A percentile compares a stretch with the other conserved stretches of the same genome.
phyloP scores from a whole-genome alignment of 768 basidiomycete genomes.

The Boletus sensibilis region DNA sequence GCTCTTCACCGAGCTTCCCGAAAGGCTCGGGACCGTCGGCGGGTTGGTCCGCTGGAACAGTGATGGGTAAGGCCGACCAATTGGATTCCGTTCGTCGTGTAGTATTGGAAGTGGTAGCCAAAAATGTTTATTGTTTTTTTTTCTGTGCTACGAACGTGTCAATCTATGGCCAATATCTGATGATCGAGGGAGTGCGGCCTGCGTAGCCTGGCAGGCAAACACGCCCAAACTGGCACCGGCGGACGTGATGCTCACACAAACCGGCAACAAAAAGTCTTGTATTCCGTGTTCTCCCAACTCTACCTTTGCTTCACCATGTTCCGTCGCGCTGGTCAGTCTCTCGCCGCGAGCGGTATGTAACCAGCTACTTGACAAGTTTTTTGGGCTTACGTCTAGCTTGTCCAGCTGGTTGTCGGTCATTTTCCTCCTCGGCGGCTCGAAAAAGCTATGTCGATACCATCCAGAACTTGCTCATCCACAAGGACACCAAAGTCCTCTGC shows the following conservation, averaged over 20 bases:
- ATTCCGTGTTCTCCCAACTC: slow-evolving; percentile 10
- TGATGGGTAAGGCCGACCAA: slow-evolving; percentile 10
- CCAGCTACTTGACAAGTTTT: not conserved
- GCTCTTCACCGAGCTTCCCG: slow-evolving; percentile 69
- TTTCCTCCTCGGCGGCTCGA: slow-evolving; percentile 74
- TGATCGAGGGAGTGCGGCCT: not conserved
- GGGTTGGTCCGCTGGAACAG: slow-evolving; percentile 32
- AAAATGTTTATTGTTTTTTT: slow-evolving; percentile 14
- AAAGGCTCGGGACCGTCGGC: slow-evolving; percentile 66
- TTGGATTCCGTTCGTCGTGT: slow-evolving; percentile 2
- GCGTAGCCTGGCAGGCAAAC: slow-evolving; percentile 14
- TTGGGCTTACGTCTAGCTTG: not conserved
- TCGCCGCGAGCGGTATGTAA: slow-evolving; percentile 50
- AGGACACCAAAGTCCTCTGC: slow-evolving; percentile 91
- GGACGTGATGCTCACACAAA: slow-evolving; percentile 17
- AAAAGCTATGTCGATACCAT: slow-evolving; percentile 86
- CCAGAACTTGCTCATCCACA: slow-evolving; percentile 87
- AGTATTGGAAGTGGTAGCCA: slow-evolving; percentile 13
- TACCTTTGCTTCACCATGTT: slow-evolving; percentile 41
- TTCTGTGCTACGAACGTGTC: slow-evolving; percentile 5
- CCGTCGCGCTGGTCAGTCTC: slow-evolving; percentile 57
- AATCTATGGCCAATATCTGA: not conserved
- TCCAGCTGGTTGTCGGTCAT: slow-evolving; percentile 70
- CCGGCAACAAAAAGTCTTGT: slow-evolving; percentile 9
- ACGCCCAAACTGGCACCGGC: slow-evolving; percentile 26